phyloP scores from a whole-genome alignment of 257 asterid species.

The Fraxinus quadrangulata region DNA sequence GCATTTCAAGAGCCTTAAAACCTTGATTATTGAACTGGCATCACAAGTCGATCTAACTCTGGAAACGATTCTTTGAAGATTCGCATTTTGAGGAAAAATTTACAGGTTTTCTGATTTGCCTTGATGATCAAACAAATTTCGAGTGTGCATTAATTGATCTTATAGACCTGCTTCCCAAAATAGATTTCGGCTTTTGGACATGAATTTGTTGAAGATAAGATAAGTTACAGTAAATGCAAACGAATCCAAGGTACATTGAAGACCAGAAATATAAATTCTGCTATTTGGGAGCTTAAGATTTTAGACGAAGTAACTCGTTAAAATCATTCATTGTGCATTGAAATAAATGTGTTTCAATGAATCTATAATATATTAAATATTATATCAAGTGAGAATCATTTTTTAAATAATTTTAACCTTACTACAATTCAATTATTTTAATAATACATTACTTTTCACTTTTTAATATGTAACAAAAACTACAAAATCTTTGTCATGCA shows the following conservation, averaged over 20 bases:
- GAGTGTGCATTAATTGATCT: not conserved
- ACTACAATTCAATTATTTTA: too few species aligned
- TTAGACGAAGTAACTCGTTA: not conserved
- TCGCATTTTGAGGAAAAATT: not conserved
- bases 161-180: not conserved
- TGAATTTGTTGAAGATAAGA: not conserved
- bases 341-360: not conserved
- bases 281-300: not conserved
- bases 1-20: slow-evolving; percentile 65
- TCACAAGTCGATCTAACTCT: too few species aligned
- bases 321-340: not conserved
- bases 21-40: too few species aligned
- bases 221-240: not conserved
- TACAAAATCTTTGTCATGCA: too few species aligned
- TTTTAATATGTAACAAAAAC: too few species aligned
- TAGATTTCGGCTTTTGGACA: not conserved
- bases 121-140: not conserved
- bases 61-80: slow-evolving; percentile 25
- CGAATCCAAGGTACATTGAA: not conserved
- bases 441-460: too few species aligned
- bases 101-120: not conserved
- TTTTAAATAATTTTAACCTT: too few species aligned
- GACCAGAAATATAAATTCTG: not conserved
- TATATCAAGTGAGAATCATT: too few species aligned
- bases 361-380: too few species aligned